Percentiles rank a stretch among this genome's conserved stretches.
Evolutionary conservation across 2,329 filamentous ascomycete species (phyloP).

Genomic region (Lasiodiplodia sp.): DNA sequence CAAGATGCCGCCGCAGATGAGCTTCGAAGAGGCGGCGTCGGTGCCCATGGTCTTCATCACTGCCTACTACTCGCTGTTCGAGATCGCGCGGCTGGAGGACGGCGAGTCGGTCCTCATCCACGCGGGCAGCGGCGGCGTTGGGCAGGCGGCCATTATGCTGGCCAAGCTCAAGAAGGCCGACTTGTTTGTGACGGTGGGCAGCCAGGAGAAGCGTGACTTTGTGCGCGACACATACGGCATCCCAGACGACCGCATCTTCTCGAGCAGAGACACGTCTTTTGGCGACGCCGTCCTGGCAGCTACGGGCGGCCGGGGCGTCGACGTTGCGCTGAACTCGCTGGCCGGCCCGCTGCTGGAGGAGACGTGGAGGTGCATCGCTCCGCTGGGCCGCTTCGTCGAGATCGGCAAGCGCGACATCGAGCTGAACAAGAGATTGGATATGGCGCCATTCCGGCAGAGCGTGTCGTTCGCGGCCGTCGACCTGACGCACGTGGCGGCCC

Average conservation of each 20-base stretch:
- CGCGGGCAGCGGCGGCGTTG: constrained; percentile 39
- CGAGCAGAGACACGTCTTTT: constrained; percentile 39
- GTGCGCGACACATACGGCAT: constrained; percentile 37
- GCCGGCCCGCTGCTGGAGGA: constrained; percentile 37
- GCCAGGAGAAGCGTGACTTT: constrained; percentile 36
- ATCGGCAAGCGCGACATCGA: constrained; percentile 31
- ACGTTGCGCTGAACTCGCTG: constrained; percentile 45
- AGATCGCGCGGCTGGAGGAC: constrained; percentile 30
- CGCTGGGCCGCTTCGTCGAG: constrained; percentile 41
- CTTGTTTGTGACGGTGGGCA: constrained; percentile 40
- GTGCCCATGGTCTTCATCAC: constrained; percentile 33
- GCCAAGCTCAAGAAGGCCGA: constrained; percentile 37
- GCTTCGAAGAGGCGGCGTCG: constrained; percentile 38
- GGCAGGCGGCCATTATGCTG: constrained; percentile 40
- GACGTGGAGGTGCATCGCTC: constrained; percentile 38
- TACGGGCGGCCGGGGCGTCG: constrained; percentile 43
- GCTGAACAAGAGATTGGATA: constrained; percentile 15
- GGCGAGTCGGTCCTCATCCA: constrained; percentile 42
- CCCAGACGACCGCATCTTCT: constrained; percentile 43
- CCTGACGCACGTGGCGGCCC: background rate
- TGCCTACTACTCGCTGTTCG: constrained; percentile 31
- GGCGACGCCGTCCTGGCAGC: constrained; percentile 33
- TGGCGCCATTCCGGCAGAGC: constrained; percentile 32
- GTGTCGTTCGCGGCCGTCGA: constrained; percentile 27
- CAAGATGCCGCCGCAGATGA: background rate